Evolutionary conservation across 306 rosid genomes (phyloP), one percentile per base, ranked within the genome.

Genomic region (Prunus mume): DNA sequence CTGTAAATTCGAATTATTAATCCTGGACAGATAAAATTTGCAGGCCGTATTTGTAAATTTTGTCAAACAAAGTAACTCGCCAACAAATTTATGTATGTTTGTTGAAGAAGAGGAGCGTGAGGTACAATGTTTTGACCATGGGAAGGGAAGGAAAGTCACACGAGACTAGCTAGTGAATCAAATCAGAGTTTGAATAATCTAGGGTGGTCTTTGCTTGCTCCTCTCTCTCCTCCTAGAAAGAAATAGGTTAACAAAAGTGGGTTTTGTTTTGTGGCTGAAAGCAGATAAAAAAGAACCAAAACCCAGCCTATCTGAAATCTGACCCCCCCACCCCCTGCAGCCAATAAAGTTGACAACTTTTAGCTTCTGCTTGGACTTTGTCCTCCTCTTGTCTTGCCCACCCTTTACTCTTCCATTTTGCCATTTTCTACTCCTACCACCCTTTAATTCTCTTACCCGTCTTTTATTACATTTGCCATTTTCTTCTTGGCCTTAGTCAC

Each of bases 231-330:
- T 38, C 43, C 24, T 55, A n/a, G 61, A 55, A 55, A 55, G 24
- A 12, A 32, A 8, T 27, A 19, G 47, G 50, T 65, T 19, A 11
- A 13, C 20, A 68, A 71, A 55, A 71, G 34, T 34, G 14, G 27
- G 41, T 57, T 72, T 57, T 72, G 67, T 72, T 72, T 56, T 72
- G n/a, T 72, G 66, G 76, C 67, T 57, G 47, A 19, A 58, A 56
- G 57, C 41, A 9, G 41, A 34, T 38, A 20, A 57, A 72, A 24
- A 61, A 3, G 41, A 5, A 2, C 17, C 17, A 34, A 56, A 32
- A 13, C 13, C 9, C 1, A 12, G 30, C 63, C 28, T 8, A 32
- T 71, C 75, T 52, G 30, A 68, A 47, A 52, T 70, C 30, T 52
- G 64, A 30, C 19, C 13, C 6, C 2, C 18, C 9, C 30, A 2